Percentiles rank a stretch among this genome's conserved stretches.
Evolutionary conservation across 768 basidiomycete genomes (phyloP).

Genomic region (Lepiota venenata): DNA sequence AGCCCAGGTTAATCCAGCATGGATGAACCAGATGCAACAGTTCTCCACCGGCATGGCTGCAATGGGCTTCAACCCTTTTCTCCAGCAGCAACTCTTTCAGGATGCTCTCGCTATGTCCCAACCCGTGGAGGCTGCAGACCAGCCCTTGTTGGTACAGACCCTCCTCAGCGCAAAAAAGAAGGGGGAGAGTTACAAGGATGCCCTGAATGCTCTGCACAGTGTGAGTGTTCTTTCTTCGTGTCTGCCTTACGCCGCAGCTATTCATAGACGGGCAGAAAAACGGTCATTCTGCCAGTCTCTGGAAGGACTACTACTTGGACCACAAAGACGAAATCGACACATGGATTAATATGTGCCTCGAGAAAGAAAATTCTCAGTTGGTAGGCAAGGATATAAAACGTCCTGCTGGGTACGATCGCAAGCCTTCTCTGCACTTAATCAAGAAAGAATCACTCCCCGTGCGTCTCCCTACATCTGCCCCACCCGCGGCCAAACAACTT

Average conservation of each 20-base stretch:
- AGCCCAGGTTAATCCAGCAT: slow-evolving; percentile 30
- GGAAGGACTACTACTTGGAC: slow-evolving; percentile 82
- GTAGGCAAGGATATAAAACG: slow-evolving; percentile 9
- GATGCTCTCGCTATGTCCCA: slow-evolving; percentile 51
- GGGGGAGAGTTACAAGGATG: slow-evolving; percentile 56
- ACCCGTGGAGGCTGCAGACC: slow-evolving; percentile 56
- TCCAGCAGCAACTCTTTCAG: slow-evolving; percentile 54
- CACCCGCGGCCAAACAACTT: slow-evolving; percentile 3
- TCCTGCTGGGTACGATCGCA: slow-evolving; percentile 3
- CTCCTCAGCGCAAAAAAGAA: slow-evolving; percentile 36
- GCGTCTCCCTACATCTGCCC: slow-evolving; percentile 1
- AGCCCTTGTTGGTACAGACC: slow-evolving; percentile 52
- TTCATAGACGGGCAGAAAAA: slow-evolving; percentile 32
- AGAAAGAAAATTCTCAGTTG: slow-evolving; percentile 20
- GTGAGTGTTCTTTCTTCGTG: slow-evolving; percentile 34
- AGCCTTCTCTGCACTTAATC: slow-evolving; percentile 5
- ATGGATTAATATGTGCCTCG: slow-evolving; percentile 33
- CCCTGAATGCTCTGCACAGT: slow-evolving; percentile 64
- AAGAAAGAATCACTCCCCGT: slow-evolving; percentile 18
- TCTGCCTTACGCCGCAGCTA: slow-evolving; percentile 14
- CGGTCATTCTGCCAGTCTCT: slow-evolving; percentile 55
- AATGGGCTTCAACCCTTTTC: slow-evolving; percentile 36
- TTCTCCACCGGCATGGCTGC: slow-evolving; percentile 28
- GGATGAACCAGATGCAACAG: slow-evolving; percentile 32
- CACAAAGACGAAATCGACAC: slow-evolving; percentile 59